Conservation (phyloP, 2,329 filamentous ascomycete species). For the Mycosphaerella arachidis region DNA sequence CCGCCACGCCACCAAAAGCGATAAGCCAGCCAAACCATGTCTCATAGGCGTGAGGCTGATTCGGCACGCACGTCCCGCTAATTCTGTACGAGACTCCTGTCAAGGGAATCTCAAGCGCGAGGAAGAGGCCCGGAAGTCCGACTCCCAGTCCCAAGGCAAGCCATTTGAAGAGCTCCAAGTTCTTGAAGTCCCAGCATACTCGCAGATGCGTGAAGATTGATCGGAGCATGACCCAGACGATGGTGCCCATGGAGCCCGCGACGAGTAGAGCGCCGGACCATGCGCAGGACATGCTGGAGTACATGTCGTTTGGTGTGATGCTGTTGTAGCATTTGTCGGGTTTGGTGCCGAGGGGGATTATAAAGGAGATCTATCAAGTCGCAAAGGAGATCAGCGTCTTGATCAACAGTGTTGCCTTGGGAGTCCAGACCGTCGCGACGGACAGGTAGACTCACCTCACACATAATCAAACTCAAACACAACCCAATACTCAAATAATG, state of each 20-base stretch:
- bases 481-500: constrained; percentile 82
- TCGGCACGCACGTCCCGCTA: constrained; percentile 84
- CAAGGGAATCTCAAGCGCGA: constrained; percentile 41
- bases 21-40: constrained; percentile 39
- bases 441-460: constrained; percentile 52
- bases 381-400: constrained; percentile 54
- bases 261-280: constrained; percentile 74
- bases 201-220: constrained; percentile 37
- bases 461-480: constrained; percentile 71
- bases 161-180: constrained; percentile 31
- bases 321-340: constrained; percentile 72
- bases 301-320: constrained; percentile 84
- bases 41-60: constrained; percentile 44
- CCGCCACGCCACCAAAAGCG: constrained; percentile 30
- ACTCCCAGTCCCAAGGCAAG: constrained; percentile 31
- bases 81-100: constrained; percentile 51
- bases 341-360: constrained; percentile 70
- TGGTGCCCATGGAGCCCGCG: constrained; percentile 73
- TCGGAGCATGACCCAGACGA: constrained; percentile 71
- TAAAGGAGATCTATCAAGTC: constrained; percentile 68
- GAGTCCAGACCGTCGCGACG: no score
- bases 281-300: constrained; percentile 67
- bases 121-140: constrained; percentile 30
- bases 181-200: constrained; percentile 36
- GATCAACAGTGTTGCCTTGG: constrained; percentile 74